A percentile compares a stretch with the other conserved stretches of the same genome.
Evolutionary conservation across 805 yeast species (phyloP).

Genomic region (Teunomyces funiuensis): DNA sequence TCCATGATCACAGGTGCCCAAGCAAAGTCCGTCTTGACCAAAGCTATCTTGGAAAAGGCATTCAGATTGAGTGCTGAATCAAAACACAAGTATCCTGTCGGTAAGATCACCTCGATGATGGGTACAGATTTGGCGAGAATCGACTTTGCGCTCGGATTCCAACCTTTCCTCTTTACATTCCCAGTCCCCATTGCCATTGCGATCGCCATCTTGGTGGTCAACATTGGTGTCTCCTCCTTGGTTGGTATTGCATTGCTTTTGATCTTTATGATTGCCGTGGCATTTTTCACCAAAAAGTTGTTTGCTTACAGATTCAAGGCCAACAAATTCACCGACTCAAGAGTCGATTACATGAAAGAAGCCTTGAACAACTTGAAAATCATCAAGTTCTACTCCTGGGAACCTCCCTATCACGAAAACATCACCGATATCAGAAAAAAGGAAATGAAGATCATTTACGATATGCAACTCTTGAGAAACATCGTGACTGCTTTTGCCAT

Average conservation of each 20-base stretch:
- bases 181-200: constrained; percentile 25
- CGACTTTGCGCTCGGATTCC: constrained; percentile 29
- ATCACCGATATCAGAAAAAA: constrained; percentile 54
- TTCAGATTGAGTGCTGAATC: constrained; percentile 20
- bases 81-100: constrained; percentile 21
- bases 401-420: constrained; percentile 64
- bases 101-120: constrained; percentile 29
- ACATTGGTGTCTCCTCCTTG: constrained; percentile 25
- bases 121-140: constrained; percentile 28
- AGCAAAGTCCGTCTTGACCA: constrained; percentile 26
- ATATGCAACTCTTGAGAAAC: constrained; percentile 65
- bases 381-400: constrained; percentile 92
- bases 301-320: constrained; percentile 58
- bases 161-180: constrained; percentile 22
- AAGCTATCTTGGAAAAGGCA: constrained; percentile 23
- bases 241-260: constrained; percentile 25
- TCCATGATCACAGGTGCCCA: constrained; percentile 29
- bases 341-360: constrained; percentile 78
- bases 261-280: constrained; percentile 39
- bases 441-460: constrained; percentile 63
- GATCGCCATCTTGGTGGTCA: constrained; percentile 22
- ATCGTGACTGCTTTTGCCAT: constrained; percentile 62
- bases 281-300: constrained; percentile 49
- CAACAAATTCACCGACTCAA: constrained; percentile 65
- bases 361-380: constrained; percentile 73